These are phyloP conservation scores for Pseudozyma sp. DNA, from an alignment of 1,284 basidiomycete species.

Conservation along the genomic window DNA sequence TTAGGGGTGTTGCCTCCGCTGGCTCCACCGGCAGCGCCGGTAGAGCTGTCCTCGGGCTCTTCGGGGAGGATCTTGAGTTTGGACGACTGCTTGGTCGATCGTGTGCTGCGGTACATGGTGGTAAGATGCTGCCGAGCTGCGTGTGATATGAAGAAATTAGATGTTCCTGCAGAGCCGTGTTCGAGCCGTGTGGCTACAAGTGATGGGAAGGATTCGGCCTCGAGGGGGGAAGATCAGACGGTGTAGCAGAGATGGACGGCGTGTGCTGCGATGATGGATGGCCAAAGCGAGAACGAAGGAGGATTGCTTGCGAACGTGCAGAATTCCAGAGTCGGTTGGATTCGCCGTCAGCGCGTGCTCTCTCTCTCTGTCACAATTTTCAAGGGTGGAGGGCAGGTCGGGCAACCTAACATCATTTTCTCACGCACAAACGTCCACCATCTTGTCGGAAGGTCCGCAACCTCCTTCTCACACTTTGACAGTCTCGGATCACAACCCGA, in stretches of 20 bases:
- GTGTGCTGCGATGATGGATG: neutral
- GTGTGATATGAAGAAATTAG: neutral
- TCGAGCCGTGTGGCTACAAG: too few relatives aligned
- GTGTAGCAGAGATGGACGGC: neutral
- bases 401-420: neutral
- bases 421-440: too few relatives aligned
- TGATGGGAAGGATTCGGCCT: too few relatives aligned
- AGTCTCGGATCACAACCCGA: too few relatives aligned
- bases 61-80: constrained; percentile 95
- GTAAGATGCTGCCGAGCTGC: neutral
- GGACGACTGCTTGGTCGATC: constrained; percentile 82
- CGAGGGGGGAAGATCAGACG: too few relatives aligned
- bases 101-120: constrained; percentile 47
- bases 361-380: neutral
- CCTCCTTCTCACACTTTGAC: too few relatives aligned
- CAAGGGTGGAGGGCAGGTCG: constrained; percentile 6
- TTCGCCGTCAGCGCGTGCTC: neutral
- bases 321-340: neutral
- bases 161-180: neutral
- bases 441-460: too few relatives aligned
- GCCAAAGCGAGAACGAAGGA: constrained; percentile 10
- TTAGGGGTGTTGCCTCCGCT: constrained; percentile 34
- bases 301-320: neutral
- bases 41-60: constrained; percentile 76
- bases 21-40: constrained; percentile 13